These are phyloP conservation scores for Allium sativum DNA, from an alignment of 106 monocot genomes.

Conservation along the genomic window DNA sequence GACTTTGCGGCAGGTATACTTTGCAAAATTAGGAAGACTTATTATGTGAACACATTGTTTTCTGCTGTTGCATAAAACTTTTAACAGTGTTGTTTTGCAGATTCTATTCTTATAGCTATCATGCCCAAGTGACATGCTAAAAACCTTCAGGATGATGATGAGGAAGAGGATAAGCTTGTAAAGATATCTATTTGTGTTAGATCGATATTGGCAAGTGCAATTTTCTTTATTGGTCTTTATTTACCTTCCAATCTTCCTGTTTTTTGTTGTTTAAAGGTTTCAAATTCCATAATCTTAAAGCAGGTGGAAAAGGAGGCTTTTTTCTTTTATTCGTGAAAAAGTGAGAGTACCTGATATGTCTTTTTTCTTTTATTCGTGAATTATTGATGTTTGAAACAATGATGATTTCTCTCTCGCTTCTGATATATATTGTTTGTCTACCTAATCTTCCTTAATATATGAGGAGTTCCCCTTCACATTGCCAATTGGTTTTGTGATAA, in stretches of 20 bases:
- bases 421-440: slow-evolving; percentile 74
- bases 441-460: too few relatives aligned
- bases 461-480: too few relatives aligned
- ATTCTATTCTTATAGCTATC: slow-evolving; percentile 73
- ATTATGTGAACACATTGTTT: too few relatives aligned
- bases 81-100: slow-evolving; percentile 16
- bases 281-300: slow-evolving; percentile 60
- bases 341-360: slow-evolving; percentile 75
- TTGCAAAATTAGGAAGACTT: too few relatives aligned
- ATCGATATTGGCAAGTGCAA: not conserved
- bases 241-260: not conserved
- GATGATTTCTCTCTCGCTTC: slow-evolving; percentile 16
- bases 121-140: slow-evolving; percentile 77
- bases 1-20: too few relatives aligned
- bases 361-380: not conserved
- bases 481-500: too few relatives aligned
- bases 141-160: slow-evolving; percentile 62
- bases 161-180: slow-evolving; percentile 70
- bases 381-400: not conserved
- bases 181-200: slow-evolving; percentile 4
- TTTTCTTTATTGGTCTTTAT: not conserved
- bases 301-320: slow-evolving; percentile 60
- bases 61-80: too few relatives aligned
- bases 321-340: slow-evolving; percentile 64
- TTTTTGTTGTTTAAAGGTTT: slow-evolving; percentile 72